Evolutionary conservation across 192 early-diverging fungal genomes (phyloP).

Genomic region (Backusella australiensis): DNA sequence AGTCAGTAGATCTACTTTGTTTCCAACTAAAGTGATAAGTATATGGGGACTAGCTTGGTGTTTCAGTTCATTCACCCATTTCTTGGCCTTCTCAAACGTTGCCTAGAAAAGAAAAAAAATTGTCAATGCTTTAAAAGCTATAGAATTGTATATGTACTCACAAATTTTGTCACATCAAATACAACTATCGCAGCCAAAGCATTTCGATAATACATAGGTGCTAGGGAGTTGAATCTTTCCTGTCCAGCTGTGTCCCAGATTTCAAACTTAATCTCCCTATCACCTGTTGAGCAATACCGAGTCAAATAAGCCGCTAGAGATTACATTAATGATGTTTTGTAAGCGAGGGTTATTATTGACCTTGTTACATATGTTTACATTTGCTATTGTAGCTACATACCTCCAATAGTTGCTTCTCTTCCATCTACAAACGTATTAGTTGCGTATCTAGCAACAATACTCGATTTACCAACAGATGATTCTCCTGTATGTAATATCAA

Average conservation of each 20-base stretch:
- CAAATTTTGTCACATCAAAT: conserved; percentile 89
- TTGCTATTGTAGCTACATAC: conserved; percentile 42
- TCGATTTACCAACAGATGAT: conserved; percentile 98
- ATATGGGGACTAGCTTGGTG: conserved; percentile 95
- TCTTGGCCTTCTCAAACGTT: conserved; percentile 84
- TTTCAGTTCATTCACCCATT: conserved; percentile 97
- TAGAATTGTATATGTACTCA: conserved; percentile 30
- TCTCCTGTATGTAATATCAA: conserved; percentile 47
- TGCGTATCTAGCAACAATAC: conserved; percentile 92
- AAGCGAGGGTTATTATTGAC: background rate
- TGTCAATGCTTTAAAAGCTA: background rate
- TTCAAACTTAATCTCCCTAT: conserved; percentile 78
- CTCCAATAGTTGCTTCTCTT: conserved; percentile 98
- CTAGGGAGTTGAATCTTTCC: conserved; percentile 89
- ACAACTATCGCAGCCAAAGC: conserved; percentile 97
- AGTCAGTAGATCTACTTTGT: conserved; percentile 82
- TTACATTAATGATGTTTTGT: background rate
- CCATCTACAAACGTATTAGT: conserved; percentile 95
- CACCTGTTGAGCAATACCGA: conserved; percentile 91
- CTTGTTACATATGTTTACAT: background rate
- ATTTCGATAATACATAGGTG: conserved; percentile 97
- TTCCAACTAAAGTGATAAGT: conserved; percentile 95
- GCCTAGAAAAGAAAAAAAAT: background rate
- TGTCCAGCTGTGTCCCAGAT: conserved; percentile 97
- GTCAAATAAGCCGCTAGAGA: conserved; percentile 78